phyloP scores from a whole-genome alignment of 176 grass and related monocot species.

The Olyra latifolia region DNA sequence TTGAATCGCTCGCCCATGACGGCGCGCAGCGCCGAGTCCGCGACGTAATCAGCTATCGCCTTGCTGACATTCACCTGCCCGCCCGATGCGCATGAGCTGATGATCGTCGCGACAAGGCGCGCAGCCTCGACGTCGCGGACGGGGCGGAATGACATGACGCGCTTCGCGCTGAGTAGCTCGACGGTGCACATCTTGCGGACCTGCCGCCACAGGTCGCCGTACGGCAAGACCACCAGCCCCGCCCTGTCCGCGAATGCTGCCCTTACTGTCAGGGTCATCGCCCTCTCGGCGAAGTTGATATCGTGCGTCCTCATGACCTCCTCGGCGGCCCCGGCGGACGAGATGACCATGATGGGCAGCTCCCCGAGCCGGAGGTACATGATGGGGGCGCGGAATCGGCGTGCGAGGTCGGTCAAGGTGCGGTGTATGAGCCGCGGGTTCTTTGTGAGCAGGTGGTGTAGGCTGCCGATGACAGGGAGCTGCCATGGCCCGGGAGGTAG shows the following conservation, averaged over 20 bases:
- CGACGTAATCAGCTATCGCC: background rate
- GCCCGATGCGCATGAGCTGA: background rate
- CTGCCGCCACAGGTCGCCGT: conserved; percentile 26
- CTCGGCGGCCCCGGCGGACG: background rate
- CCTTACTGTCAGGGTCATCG: background rate
- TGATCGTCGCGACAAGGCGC: background rate
- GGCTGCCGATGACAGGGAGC: conserved; percentile 12
- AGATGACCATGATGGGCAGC: conserved; percentile 5
- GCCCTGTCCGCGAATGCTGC: background rate
- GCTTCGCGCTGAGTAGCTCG: conserved; percentile 29
- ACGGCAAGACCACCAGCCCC: conserved; percentile 7
- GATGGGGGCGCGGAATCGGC: background rate
- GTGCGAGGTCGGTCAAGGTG: background rate
- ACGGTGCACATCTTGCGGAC: conserved; percentile 34
- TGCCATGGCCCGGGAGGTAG: conserved; percentile 1
- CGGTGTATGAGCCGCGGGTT: background rate
- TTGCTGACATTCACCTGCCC: conserved; percentile 10
- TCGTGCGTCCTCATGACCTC: conserved; percentile 17
- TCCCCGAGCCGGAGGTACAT: conserved; percentile 14
- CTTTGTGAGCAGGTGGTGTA: background rate
- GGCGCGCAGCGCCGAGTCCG: background rate
- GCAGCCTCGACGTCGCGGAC: conserved; percentile 37
- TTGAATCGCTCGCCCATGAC: conserved; percentile 26
- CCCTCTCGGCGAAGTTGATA: conserved; percentile 2
- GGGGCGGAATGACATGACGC: conserved; percentile 22